These are phyloP conservation scores for Serpula lacrymans DNA, from an alignment of 768 basidiomycete genomes.

Conservation along the genomic window DNA sequence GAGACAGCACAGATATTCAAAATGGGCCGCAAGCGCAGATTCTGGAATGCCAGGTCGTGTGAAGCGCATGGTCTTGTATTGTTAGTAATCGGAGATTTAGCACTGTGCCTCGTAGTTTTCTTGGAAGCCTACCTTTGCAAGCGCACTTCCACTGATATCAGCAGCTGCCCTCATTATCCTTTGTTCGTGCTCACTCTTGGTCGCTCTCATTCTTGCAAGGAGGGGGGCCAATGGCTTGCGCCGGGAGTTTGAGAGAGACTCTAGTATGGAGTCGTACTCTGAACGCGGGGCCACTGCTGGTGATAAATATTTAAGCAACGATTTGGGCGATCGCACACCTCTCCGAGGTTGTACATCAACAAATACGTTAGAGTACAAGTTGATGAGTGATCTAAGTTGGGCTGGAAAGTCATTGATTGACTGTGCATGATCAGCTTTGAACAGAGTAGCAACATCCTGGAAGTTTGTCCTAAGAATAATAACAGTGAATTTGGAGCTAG, in stretches of 20 bases:
- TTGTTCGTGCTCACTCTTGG: constrained; percentile 82
- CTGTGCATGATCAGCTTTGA: constrained; percentile 74
- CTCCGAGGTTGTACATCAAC: constrained; percentile 47
- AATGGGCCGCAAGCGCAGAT: constrained; percentile 69
- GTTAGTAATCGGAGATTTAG: neutral
- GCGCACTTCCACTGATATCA: constrained; percentile 81
- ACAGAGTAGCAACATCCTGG: constrained; percentile 59
- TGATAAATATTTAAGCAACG: constrained; percentile 52
- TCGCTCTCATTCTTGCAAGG: constrained; percentile 64
- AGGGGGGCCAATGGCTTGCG: constrained; percentile 58
- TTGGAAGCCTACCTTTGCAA: constrained; percentile 68
- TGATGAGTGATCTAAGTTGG: constrained; percentile 54
- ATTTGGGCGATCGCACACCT: constrained; percentile 39
- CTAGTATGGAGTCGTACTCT: constrained; percentile 57
- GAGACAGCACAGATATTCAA: constrained; percentile 83
- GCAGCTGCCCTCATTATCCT: constrained; percentile 80
- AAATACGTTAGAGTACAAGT: constrained; percentile 47
- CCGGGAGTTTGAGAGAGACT: constrained; percentile 45
- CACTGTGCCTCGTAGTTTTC: neutral
- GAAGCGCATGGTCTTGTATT: constrained; percentile 77
- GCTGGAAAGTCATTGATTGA: constrained; percentile 53
- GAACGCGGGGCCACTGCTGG: constrained; percentile 19
- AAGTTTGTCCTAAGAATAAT: constrained; percentile 55
- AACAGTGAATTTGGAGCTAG: neutral
- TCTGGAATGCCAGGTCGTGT: constrained; percentile 55